Evolutionary conservation across 192 early-diverging fungal genomes (phyloP).

Genomic region (Cetraspora pellucida): DNA sequence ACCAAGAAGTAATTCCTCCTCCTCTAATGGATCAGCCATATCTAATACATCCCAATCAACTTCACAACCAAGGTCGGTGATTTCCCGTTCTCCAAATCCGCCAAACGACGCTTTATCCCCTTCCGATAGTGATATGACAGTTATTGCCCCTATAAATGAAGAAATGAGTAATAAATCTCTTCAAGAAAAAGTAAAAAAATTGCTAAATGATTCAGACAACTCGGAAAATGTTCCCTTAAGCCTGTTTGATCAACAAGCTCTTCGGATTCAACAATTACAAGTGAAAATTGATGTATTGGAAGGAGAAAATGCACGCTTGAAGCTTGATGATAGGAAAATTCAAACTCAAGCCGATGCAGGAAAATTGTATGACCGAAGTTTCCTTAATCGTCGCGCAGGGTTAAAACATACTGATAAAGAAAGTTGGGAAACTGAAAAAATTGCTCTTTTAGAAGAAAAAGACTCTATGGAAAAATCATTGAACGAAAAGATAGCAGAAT

Average conservation of each 20-base stretch:
- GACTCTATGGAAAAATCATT: conserved; percentile 23
- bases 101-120: not conserved
- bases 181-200: conserved; percentile 30
- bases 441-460: conserved; percentile 41
- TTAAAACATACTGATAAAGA: not conserved
- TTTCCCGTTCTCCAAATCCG: not conserved
- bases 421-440: conserved; percentile 35
- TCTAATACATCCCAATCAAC: not conserved
- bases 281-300: conserved; percentile 68
- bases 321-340: conserved; percentile 66
- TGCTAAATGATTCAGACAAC: conserved; percentile 23
- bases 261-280: conserved; percentile 61
- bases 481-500: conserved; percentile 37
- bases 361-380: conserved; percentile 43
- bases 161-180: conserved; percentile 30
- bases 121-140: conserved; percentile 21
- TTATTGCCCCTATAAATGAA: not conserved
- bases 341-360: conserved; percentile 55
- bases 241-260: conserved; percentile 37
- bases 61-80: not conserved
- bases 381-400: no score
- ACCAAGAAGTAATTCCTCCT: conserved; percentile 3
- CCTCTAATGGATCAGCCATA: conserved; percentile 10
- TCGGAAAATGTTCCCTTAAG: conserved; percentile 27
- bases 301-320: conserved; percentile 71